phyloP scores from a whole-genome alignment of 305 asterid genomes.

The Petunia hybrid region DNA sequence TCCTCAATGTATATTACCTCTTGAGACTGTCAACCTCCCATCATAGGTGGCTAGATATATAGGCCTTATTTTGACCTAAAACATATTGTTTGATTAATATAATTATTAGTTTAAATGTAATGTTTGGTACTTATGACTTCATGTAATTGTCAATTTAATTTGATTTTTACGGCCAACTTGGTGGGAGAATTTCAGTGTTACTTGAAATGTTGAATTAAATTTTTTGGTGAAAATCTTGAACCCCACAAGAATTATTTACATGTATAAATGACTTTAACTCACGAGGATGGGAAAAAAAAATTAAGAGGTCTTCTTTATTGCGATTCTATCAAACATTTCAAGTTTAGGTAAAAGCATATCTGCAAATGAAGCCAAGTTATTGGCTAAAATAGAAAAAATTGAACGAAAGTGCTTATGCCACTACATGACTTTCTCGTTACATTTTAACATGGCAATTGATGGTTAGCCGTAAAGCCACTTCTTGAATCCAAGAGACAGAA shows the following conservation, averaged over 20 bases:
- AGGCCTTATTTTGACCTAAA: too few relatives aligned
- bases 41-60: too few relatives aligned
- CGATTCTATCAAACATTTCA: not conserved
- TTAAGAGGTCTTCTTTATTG: not conserved
- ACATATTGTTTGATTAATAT: too few relatives aligned
- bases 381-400: not conserved
- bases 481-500: constrained; percentile 37
- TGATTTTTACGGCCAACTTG: too few relatives aligned
- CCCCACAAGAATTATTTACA: not conserved
- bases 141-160: too few relatives aligned
- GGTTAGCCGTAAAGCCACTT: not conserved
- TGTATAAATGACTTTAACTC: not conserved
- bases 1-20: too few relatives aligned
- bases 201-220: too few relatives aligned
- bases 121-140: too few relatives aligned
- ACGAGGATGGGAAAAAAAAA: not conserved
- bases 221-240: not conserved
- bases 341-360: not conserved
- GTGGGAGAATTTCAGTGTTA: too few relatives aligned
- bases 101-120: too few relatives aligned
- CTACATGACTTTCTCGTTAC: too few relatives aligned
- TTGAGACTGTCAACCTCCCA: too few relatives aligned
- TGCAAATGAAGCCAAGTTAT: not conserved
- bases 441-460: not conserved
- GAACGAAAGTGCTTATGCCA: not conserved